These are phyloP conservation scores for Calonectria pteridis DNA, from an alignment of 2,329 filamentous ascomycete genomes.

Conservation along the genomic window DNA sequence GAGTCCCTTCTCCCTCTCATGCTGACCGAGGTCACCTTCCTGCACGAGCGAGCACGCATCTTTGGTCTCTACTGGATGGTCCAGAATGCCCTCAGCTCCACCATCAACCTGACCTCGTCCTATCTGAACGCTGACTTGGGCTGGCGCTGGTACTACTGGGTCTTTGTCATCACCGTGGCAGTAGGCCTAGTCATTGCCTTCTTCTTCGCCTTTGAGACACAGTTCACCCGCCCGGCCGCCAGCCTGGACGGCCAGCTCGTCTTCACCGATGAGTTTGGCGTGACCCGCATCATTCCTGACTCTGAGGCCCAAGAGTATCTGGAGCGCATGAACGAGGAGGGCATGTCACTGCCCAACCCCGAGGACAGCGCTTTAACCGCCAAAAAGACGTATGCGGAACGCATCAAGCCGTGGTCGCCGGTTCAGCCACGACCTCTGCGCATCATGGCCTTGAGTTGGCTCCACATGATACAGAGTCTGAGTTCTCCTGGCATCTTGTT, in stretches of 20 bases:
- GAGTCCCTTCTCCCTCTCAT: conserved; percentile 17
- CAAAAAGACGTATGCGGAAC: neutral
- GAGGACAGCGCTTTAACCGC: neutral
- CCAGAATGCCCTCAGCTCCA: conserved; percentile 11
- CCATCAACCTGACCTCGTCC: conserved; percentile 8
- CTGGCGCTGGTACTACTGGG: conserved; percentile 22
- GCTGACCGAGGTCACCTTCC: conserved; percentile 18
- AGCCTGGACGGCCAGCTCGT: conserved; percentile 11
- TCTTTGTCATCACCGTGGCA: conserved; percentile 18
- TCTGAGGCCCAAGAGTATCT: neutral
- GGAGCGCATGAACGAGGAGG: neutral
- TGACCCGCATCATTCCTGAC: conserved; percentile 1
- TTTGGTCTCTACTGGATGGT: conserved; percentile 20
- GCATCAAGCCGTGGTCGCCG: neutral
- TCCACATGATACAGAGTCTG: neutral
- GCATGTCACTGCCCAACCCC: neutral
- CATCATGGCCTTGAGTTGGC: neutral
- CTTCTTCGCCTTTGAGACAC: conserved; percentile 14
- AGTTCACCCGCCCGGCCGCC: conserved; percentile 9
- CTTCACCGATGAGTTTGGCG: conserved; percentile 1
- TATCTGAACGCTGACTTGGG: conserved; percentile 12
- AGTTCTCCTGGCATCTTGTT: neutral
- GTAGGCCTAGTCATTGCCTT: conserved; percentile 15
- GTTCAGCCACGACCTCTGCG: neutral
- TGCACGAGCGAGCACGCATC: conserved; percentile 10